Conservation (phyloP, 768 basidiomycete species). For the Trametes cubensis region DNA sequence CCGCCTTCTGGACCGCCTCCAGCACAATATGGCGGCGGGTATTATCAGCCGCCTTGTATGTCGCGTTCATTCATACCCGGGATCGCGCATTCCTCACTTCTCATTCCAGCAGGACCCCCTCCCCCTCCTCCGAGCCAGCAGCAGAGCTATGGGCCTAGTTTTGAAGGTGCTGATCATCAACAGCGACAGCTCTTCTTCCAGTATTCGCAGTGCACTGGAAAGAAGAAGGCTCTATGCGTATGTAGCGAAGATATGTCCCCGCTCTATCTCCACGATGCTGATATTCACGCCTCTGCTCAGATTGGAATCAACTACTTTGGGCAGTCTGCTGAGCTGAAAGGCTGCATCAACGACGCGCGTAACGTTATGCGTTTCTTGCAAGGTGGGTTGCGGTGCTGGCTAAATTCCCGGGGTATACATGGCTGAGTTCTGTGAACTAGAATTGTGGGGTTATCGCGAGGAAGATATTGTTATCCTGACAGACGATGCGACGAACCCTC, state of each 20-base stretch:
- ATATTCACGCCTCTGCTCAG: constrained; percentile 27
- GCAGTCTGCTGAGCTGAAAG: constrained; percentile 44
- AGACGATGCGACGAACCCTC: constrained; percentile 49
- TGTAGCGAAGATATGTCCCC: constrained; percentile 19
- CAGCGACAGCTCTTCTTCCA: constrained; percentile 51
- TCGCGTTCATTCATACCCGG: background rate
- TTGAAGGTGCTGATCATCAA: constrained; percentile 37
- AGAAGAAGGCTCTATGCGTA: constrained; percentile 56
- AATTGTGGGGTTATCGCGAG: constrained; percentile 48
- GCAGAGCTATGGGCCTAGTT: constrained; percentile 50
- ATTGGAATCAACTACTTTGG: constrained; percentile 61
- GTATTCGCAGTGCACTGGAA: constrained; percentile 58
- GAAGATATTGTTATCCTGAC: constrained; percentile 63
- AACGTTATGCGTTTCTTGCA: constrained; percentile 55
- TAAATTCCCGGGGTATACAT: background rate
- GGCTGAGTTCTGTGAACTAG: constrained; percentile 25
- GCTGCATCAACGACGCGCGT: constrained; percentile 63
- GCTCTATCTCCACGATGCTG: background rate
- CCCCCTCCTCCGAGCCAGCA: constrained; percentile 38
- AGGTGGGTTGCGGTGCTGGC: constrained; percentile 28
- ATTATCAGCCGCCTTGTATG: constrained; percentile 33
- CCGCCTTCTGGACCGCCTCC: constrained; percentile 23
- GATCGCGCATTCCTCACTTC: background rate
- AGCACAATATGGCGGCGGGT: constrained; percentile 8
- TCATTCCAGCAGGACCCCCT: constrained; percentile 32